A percentile compares a stretch with the other conserved stretches of the same genome.
These are phyloP conservation scores for Cubamyces lactineus DNA, from an alignment of 768 basidiomycete species.

Conservation along the genomic window DNA sequence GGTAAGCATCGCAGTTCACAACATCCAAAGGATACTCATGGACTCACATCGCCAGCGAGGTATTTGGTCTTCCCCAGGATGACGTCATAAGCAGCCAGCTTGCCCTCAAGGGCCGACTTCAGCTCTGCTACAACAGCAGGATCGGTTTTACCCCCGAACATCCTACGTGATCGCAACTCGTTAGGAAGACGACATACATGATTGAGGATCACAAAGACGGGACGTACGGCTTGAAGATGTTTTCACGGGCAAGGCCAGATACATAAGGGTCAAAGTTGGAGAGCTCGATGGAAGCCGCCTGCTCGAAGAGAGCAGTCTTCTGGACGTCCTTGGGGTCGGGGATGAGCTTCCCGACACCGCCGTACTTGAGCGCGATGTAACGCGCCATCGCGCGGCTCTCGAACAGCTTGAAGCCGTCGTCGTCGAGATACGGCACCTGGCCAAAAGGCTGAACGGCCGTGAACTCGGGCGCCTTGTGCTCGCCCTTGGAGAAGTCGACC, in stretches of 20 bases:
- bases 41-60: constrained; percentile 44
- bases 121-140: constrained; percentile 38
- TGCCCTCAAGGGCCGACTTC: constrained; percentile 39
- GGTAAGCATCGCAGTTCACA: background rate
- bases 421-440: constrained; percentile 59
- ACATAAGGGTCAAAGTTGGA: constrained; percentile 58
- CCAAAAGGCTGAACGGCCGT: constrained; percentile 63
- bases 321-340: constrained; percentile 43
- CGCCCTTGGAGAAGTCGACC: constrained; percentile 46
- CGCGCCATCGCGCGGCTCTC: constrained; percentile 69
- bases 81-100: constrained; percentile 56
- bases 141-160: constrained; percentile 26
- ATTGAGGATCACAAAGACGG: background rate
- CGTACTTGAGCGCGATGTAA: constrained; percentile 60
- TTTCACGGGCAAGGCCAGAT: constrained; percentile 46
- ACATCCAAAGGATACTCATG: too few species aligned
- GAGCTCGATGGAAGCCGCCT: constrained; percentile 51
- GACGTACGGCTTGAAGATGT: constrained; percentile 47
- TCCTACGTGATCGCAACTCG: background rate
- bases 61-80: constrained; percentile 61
- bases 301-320: constrained; percentile 45
- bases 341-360: constrained; percentile 50
- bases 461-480: constrained; percentile 52
- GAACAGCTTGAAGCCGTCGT: constrained; percentile 66
- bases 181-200: constrained; percentile 22